Evolutionary conservation across 1,139 yeast genomes (phyloP), one percentile per base, ranked within the genome.

Genomic region (Geotrichum bryndzae): DNA sequence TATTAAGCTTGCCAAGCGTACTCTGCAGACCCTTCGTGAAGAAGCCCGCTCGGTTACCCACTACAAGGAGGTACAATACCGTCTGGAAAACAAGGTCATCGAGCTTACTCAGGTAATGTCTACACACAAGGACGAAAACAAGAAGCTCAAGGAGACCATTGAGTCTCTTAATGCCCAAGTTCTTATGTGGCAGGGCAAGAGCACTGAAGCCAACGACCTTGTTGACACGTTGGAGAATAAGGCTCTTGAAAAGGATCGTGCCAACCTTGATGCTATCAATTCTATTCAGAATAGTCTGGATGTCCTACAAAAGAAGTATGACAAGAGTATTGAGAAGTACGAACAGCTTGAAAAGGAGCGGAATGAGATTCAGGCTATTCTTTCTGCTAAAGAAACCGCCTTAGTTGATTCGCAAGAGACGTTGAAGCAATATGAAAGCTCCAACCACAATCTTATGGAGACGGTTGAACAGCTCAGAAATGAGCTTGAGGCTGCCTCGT

Each of bases 31-130:
- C 64, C 79, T 90, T 72, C 88, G 84, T 73, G 82, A 81, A 35
- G 98, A 94, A 68, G 97, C 97, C 51, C 90, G 90, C 73, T 90
- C 97, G 25, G 96, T 90, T 57, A 87, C 86, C 72, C 96, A 88
- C 72, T 82, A 90, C 79, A 85, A 90, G 75, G 97, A 94, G 74
- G 96, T 90, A 51, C 90, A 96, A 70, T 94, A 90, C 77, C 86
- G 88, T 73, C 82, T 94, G 70, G 99, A 95, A 74, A 94, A 92
- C 75, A 95, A 94, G 80, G 98, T 95, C 31, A 90, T 94, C 67
- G 96, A 92, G 74, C 83, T 95, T 67, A 91, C 97, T 0, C 96
- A 92, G 73, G 84, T 87, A 11, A 80, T 92, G 67, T 85, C 96
- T 0, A 76, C 86, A 29, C 88, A 88, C 76, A 85, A 87, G 54